phyloP scores from a whole-genome alignment of 1,284 basidiomycete species.

The Microbotryum lychnidis-dioicae region DNA sequence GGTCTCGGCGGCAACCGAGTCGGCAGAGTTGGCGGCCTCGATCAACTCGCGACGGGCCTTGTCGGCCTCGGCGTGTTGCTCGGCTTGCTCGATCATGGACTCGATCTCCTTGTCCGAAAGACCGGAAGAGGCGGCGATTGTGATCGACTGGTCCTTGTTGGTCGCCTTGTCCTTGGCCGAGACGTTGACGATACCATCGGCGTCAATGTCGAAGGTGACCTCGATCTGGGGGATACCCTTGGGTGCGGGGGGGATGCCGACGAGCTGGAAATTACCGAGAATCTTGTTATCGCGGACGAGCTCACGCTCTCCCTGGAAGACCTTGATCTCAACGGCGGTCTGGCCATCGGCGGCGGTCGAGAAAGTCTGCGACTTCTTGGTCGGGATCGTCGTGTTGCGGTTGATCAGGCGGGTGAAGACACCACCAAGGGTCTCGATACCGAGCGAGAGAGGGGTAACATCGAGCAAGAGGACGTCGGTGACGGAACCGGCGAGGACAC shows the following conservation, averaged over 20 bases:
- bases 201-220: slow-evolving; percentile 98
- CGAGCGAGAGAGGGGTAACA: slow-evolving; percentile 87
- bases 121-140: slow-evolving; percentile 93
- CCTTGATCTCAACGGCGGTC: slow-evolving; percentile 84
- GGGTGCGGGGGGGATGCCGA: slow-evolving; percentile 92
- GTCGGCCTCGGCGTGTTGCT: slow-evolving; percentile 83
- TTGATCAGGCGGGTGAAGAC: slow-evolving; percentile 77
- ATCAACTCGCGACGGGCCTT: slow-evolving; percentile 66
- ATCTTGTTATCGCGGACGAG: slow-evolving; percentile 96
- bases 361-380: slow-evolving; percentile 98
- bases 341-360: slow-evolving; percentile 79
- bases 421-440: slow-evolving; percentile 79
- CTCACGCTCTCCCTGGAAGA: slow-evolving; percentile 77
- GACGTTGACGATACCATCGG: slow-evolving; percentile 82
- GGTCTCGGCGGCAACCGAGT: slow-evolving; percentile 88
- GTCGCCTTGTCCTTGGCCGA: slow-evolving; percentile 96
- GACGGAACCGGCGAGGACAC: slow-evolving; percentile 91
- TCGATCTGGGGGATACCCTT: slow-evolving; percentile 98
- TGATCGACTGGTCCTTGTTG: slow-evolving; percentile 85
- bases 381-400: slow-evolving; percentile 97
- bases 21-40: slow-evolving; percentile 95
- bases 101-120: slow-evolving; percentile 95
- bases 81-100: slow-evolving; percentile 90
- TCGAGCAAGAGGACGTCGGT: slow-evolving; percentile 94
- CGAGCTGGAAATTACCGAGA: slow-evolving; percentile 98